Percentiles rank a stretch among this genome's conserved stretches.
These are phyloP conservation scores for Podila epicladia DNA, from an alignment of 192 early-diverging fungal species.

Conservation along the genomic window DNA sequence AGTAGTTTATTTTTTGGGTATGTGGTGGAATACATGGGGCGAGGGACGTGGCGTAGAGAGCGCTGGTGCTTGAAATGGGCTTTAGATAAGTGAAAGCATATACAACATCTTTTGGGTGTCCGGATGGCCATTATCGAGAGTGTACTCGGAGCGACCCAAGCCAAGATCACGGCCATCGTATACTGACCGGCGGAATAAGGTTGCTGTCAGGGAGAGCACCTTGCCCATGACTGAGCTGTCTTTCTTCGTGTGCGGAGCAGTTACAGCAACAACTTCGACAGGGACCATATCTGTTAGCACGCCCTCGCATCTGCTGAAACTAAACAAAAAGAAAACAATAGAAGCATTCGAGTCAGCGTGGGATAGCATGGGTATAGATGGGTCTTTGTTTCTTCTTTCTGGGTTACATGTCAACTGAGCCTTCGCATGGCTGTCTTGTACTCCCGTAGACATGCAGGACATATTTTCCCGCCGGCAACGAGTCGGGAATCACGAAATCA, in stretches of 20 bases:
- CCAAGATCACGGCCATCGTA: conserved; percentile 11
- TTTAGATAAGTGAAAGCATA: conserved; percentile 30
- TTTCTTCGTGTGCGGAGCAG: neutral
- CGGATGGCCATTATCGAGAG: conserved; percentile 5
- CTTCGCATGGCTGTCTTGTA: conserved; percentile 34
- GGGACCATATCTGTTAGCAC: conserved; percentile 27
- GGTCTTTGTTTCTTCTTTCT: too few relatives aligned
- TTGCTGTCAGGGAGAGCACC: neutral
- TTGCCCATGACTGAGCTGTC: neutral
- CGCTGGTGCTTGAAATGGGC: too few relatives aligned
- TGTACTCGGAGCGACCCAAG: neutral
- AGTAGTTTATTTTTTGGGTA: too few relatives aligned
- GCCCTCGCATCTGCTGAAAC: conserved; percentile 20
- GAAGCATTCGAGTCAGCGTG: neutral
- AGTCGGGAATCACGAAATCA: conserved; percentile 12
- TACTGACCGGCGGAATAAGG: conserved; percentile 3
- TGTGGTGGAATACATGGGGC: neutral
- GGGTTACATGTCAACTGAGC: conserved; percentile 20
- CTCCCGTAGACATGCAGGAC: conserved; percentile 31
- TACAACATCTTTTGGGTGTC: conserved; percentile 49
- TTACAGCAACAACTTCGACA: conserved; percentile 7
- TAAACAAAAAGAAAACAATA: neutral
- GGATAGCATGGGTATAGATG: too few relatives aligned
- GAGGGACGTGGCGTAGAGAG: neutral
- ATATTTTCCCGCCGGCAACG: conserved; percentile 21